Base-by-base conservation (phyloP, 306 rosid genomes). In the Alnus rubra region DNA sequence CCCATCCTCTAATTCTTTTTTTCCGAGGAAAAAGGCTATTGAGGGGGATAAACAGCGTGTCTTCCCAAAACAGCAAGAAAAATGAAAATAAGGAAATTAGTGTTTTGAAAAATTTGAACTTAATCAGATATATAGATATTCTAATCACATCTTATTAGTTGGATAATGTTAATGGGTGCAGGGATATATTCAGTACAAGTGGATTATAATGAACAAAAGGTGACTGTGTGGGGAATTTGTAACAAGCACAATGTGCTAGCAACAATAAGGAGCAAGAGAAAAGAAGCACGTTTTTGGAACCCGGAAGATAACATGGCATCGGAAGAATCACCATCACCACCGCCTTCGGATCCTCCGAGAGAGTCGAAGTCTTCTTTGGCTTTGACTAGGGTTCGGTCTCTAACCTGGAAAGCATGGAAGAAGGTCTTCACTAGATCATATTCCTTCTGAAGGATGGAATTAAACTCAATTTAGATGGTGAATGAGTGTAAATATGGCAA, bases 151-250 rank as follows among this genome's bases (percentile, higher is more conserved):
- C 28, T 23, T 0, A 23, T 23, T 23, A 23, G 28, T 35, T 63
- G 7, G 14, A 33, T 14, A 5, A 9, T 0, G 13, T 8, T 64
- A 9, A 62, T 56, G 37, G 50, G 45, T 42, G 45, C 87, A 92
- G 98, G 98, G 37, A 89, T 94, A 87, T 92, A 94, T 87, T 94
- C 98, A 0, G 84, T 94, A 15, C 92, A 84, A 13, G 93, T 94
- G 83, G 96, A 94, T 71, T 83, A 83, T 54, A 80, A 74, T 74
- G 80, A 92, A 81, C 96, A 94, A 76, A 94, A 94, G 82, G 96
- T 89, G 81, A 94, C 90, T 0, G 94, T 94, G 4, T 90, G 98
- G 98, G 97, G 97, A 84, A 94, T 94, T 83, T 94, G 98, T 86
- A 94, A 94, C 89, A 92, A 92, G 75, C 79, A 84, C 78, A 92